These are phyloP conservation scores for Niveomyces coronatus DNA, from an alignment of 2,329 filamentous ascomycete species.

Conservation along the genomic window DNA sequence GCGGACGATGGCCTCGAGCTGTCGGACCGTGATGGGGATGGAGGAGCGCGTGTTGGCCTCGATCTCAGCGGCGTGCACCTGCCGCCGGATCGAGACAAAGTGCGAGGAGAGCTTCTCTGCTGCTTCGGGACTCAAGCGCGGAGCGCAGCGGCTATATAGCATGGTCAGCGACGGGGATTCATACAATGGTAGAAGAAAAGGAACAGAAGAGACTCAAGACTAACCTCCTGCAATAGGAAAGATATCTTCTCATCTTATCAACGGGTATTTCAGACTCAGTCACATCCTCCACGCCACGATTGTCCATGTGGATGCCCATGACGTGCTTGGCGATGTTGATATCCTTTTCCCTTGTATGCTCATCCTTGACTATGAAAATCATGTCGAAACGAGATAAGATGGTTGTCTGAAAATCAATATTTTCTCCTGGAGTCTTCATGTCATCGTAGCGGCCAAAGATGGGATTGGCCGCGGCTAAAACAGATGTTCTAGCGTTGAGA, in stretches of 20 bases:
- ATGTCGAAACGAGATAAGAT: conserved; percentile 98
- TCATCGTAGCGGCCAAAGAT: conserved; percentile 98
- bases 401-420: conserved; percentile 98
- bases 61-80: conserved; percentile 84
- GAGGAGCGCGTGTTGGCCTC: conserved; percentile 84
- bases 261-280: conserved; percentile 82
- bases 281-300: conserved; percentile 70
- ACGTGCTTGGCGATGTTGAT: conserved; percentile 94
- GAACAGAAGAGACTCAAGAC: conserved; percentile 23
- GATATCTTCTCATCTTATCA: conserved; percentile 94
- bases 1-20: conserved; percentile 92
- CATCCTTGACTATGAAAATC: conserved; percentile 98
- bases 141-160: conserved; percentile 65
- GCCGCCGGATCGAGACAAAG: conserved; percentile 90
- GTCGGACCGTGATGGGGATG: conserved; percentile 94
- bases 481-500: conserved; percentile 88
- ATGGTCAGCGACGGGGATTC: too few relatives aligned
- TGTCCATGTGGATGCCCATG: conserved; percentile 94
- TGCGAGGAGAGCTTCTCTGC: conserved; percentile 94
- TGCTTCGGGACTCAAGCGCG: conserved; percentile 78
- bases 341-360: conserved; percentile 81
- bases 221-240: conserved; percentile 92
- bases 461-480: conserved; percentile 90
- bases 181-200: conserved; percentile 10
- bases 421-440: conserved; percentile 93